Evolutionary conservation across 1,284 basidiomycete genomes (phyloP), one percentile per base, ranked within the genome.

Genomic region (Pholiota adiposa): DNA sequence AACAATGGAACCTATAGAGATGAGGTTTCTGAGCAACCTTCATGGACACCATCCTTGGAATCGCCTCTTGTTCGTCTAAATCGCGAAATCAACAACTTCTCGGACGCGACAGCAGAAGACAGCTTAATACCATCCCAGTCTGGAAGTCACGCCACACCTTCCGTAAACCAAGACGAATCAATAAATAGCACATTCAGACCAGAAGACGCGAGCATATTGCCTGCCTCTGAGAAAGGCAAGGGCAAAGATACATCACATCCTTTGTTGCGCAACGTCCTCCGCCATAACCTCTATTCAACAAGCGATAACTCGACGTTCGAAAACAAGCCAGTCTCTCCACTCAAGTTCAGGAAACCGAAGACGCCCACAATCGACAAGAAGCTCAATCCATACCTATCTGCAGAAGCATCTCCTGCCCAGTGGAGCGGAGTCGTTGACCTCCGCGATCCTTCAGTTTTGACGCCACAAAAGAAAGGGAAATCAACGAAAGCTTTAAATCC

Each of bases 361-460:
- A 85, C 85, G 0, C 81, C 83, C 5, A 75, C 61, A 3, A 53
- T 78, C 21, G 75, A 82, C n/a, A 84, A 83, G 65, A 73, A 75
- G 38, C 74, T 80, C 18, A 90, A 90, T 62, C 87, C 88, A 1
- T 89, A 90, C 69, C 77, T 90, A 4, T 79, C 83, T 2, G 71
- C 79, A 3, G 77, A 83, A 54, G 73, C 77, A 7, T 72, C 80
- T n/a, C 80, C 83, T 1, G 71, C 73, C 12, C 73, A 85, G 29
- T 93, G 90, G 89, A 84, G 83, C 66, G 91, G 91, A 16, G 78
- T 94, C 38, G 86, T 92, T 31, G 89, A 94, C 72, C 79, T 95
- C 34, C 77, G 85, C 50, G 82, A 88, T 59, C 85, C 87, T 9
- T 80, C 83, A 44, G 63, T 76, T 38, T 62, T 73, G n/a, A 79